Evolutionary conservation across 2,329 filamentous ascomycete genomes (phyloP).

Genomic region (Aspergillus spinulosporus): DNA sequence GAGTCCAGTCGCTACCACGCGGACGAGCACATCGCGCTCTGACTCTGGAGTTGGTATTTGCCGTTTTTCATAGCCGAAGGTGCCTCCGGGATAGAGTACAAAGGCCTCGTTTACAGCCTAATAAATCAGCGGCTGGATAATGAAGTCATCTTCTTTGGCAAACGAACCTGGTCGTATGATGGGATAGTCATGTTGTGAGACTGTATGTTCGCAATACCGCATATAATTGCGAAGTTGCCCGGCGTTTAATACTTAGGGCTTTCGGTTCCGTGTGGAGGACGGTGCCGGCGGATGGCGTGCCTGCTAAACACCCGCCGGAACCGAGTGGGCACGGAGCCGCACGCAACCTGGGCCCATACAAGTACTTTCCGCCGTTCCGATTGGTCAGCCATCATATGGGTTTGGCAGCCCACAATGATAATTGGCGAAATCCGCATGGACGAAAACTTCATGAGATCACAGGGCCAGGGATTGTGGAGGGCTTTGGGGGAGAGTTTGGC

Average conservation of each 20-base stretch:
- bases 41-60: slow-evolving; percentile 22
- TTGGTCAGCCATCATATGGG: background rate
- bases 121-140: background rate
- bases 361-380: background rate
- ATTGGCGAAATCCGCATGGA: background rate
- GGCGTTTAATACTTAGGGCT: background rate
- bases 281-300: background rate
- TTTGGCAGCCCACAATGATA: background rate
- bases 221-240: background rate
- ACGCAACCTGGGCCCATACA: background rate
- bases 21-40: slow-evolving; percentile 70
- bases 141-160: background rate
- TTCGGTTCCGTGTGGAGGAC: background rate
- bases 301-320: background rate
- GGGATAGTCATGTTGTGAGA: background rate
- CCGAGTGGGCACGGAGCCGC: background rate
- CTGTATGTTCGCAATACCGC: background rate
- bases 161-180: background rate
- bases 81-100: slow-evolving; percentile 24
- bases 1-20: slow-evolving; percentile 78
- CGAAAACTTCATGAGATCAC: background rate
- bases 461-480: background rate
- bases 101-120: slow-evolving; percentile 16
- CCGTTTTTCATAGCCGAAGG: slow-evolving; percentile 26
- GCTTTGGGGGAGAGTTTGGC: background rate